Base-by-base conservation (phyloP, 257 asterid species). In the Solanum dulcamara region DNA sequence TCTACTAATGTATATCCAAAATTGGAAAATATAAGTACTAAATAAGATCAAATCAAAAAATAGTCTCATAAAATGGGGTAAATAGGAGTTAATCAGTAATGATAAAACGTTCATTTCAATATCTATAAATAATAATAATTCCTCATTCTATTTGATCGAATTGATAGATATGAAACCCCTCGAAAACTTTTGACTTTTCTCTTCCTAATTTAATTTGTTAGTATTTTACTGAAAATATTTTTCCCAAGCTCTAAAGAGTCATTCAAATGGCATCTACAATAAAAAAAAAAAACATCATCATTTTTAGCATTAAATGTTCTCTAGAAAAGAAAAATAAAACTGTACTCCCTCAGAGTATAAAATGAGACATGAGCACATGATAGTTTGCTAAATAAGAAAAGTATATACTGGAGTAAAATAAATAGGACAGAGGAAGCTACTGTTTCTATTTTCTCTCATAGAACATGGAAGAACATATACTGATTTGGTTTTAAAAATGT, bases 1-100 rank as follows among this genome's bases (percentile, higher is more conserved):
- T 0, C 15, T 51, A 51, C 17, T 50, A 50, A 0, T 0, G 0
- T 5, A 0, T 3, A 51, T 5, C 17, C 14, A 0, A 51, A 51
- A 0, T 17, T 0, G 0, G 17, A 17, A 3, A 0, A 17, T 10
- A 51, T 0, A 0, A 15, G 6, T 50, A 50, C 0, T 3, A 50
- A 50, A n/a, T n/a, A n/a, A n/a, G n/a, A 50, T 2, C 2, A 50
- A 50, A 0, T 17, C 17, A 50, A 50, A 50, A 50, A 50, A 17
- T n/a, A n/a, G n/a, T n/a, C n/a, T n/a, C n/a, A n/a, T n/a, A n/a
- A n/a, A n/a, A n/a, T n/a, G n/a, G n/a, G n/a, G n/a, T n/a, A n/a
- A n/a, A n/a, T n/a, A n/a, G n/a, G n/a, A n/a, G n/a, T n/a, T n/a
- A n/a, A n/a, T n/a, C n/a, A n/a, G n/a, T n/a, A n/a, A n/a, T n/a